These are phyloP conservation scores for Heliocybe sulcata DNA, from an alignment of 1,284 basidiomycete genomes.

Conservation along the genomic window DNA sequence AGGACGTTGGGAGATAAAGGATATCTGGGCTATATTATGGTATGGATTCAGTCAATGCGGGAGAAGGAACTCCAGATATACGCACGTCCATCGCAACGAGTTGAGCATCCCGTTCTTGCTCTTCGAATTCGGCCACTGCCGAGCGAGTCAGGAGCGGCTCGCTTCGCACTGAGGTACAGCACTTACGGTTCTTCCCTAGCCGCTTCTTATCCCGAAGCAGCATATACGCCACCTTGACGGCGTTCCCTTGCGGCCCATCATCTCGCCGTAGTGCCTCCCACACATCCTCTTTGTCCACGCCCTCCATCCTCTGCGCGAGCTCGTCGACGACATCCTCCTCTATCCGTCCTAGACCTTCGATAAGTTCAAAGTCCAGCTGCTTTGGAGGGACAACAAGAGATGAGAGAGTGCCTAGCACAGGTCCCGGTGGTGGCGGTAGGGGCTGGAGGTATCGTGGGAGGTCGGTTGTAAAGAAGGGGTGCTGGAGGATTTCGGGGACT, in stretches of 20 bases:
- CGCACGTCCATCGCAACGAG: conserved; percentile 73
- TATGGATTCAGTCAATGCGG: conserved; percentile 1
- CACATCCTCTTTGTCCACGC: conserved; percentile 77
- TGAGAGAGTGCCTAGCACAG: conserved; percentile 65
- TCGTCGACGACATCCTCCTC: conserved; percentile 89
- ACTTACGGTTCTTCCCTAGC: conserved; percentile 74
- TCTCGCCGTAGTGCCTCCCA: conserved; percentile 80
- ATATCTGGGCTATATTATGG: conserved; percentile 51
- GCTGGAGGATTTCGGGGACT: conserved; percentile 81
- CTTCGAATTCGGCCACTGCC: conserved; percentile 67
- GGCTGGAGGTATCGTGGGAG: conserved; percentile 85
- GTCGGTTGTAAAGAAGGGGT: conserved; percentile 83
- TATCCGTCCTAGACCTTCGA: conserved; percentile 81
- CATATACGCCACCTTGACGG: conserved; percentile 96
- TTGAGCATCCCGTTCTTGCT: conserved; percentile 76
- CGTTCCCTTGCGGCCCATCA: conserved; percentile 82
- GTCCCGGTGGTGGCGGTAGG: conserved; percentile 73
- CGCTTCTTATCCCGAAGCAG: conserved; percentile 86
- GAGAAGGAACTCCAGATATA: conserved; percentile 8
- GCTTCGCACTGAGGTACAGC: conserved; percentile 1
- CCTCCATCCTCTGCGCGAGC: conserved; percentile 67
- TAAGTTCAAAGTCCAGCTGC: conserved; percentile 66
- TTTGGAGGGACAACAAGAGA: conserved; percentile 61
- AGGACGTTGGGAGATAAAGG: conserved; percentile 51
- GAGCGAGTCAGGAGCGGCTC: conserved; percentile 12